These are phyloP conservation scores for Mucor indicus DNA, from an alignment of 371 early-diverging fungal genomes.

Conservation along the genomic window DNA sequence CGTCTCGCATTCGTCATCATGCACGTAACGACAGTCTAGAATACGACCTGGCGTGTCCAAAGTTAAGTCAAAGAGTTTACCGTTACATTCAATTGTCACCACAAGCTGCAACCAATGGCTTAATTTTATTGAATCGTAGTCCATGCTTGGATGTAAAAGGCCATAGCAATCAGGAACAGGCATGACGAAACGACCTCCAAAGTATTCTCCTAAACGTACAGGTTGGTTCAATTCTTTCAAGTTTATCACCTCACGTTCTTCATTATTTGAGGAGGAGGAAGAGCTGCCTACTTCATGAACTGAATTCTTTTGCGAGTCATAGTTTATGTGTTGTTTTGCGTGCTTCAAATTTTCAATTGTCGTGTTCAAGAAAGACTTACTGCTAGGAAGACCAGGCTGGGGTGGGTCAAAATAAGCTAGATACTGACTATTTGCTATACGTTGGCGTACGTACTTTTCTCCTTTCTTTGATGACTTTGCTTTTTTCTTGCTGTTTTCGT, in stretches of 20 bases:
- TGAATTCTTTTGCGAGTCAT: neutral
- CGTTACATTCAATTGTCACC: conserved; percentile 23
- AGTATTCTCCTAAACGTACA: conserved; percentile 29
- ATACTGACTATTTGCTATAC: neutral
- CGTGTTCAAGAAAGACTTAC: conserved; percentile 1
- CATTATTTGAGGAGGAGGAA: neutral
- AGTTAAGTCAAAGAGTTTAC: conserved; percentile 20
- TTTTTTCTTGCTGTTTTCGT: neutral
- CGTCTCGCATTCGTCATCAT: conserved; percentile 63
- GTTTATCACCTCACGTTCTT: conserved; percentile 14
- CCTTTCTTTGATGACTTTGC: neutral
- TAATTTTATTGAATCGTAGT: conserved; percentile 24
- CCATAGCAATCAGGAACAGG: conserved; percentile 34
- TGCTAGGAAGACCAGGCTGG: neutral
- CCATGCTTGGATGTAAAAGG: conserved; percentile 30
- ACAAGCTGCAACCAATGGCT: conserved; percentile 30
- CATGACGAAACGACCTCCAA: conserved; percentile 36
- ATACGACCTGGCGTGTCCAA: conserved; percentile 34
- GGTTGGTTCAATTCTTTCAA: conserved; percentile 31
- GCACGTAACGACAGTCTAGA: conserved; percentile 40
- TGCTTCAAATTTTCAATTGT: neutral
- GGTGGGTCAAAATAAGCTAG: conserved; percentile 14
- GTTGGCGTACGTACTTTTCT: conserved; percentile 2
- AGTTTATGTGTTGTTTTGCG: neutral
- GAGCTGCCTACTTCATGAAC: neutral